Evolutionary conservation across 371 early-diverging fungal genomes (phyloP).

Genomic region (Mucor indicus): DNA sequence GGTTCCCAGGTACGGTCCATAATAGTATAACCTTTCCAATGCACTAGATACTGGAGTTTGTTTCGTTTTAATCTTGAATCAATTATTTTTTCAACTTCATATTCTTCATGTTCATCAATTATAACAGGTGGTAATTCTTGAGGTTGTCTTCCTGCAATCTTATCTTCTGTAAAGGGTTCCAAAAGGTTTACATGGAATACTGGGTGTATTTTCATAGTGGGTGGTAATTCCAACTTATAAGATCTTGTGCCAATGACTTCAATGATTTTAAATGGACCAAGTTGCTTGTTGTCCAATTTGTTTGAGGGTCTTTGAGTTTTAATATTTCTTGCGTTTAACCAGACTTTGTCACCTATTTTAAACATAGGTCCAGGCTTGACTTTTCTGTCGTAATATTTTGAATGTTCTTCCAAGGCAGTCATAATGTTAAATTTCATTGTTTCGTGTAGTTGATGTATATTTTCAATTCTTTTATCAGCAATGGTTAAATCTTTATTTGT

Average conservation of each 20-base stretch:
- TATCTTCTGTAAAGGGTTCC: constrained; percentile 1
- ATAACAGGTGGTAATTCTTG: constrained; percentile 2
- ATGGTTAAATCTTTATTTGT: neutral
- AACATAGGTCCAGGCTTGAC: neutral
- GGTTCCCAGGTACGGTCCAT: constrained; percentile 21
- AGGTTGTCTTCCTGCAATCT: neutral
- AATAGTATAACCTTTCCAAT: constrained; percentile 2
- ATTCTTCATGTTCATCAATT: constrained; percentile 2
- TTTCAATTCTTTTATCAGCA: neutral
- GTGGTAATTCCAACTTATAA: constrained; percentile 25
- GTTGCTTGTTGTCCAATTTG: constrained; percentile 19
- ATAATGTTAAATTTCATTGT: constrained; percentile 7
- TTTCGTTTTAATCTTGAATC: neutral
- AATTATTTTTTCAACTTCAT: constrained; percentile 1
- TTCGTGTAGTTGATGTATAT: neutral
- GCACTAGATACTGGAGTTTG: constrained; percentile 3
- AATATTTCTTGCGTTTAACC: constrained; percentile 19
- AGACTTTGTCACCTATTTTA: constrained; percentile 28
- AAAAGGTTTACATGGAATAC: constrained; percentile 5
- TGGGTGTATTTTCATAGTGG: neutral
- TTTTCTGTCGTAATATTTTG: constrained; percentile 11
- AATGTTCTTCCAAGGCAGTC: neutral
- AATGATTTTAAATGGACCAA: constrained; percentile 30
- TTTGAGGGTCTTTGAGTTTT: constrained; percentile 16
- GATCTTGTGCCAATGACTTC: constrained; percentile 14